Evolutionary conservation across 306 rosid genomes (phyloP).

Genomic region (Quercus ilex): DNA sequence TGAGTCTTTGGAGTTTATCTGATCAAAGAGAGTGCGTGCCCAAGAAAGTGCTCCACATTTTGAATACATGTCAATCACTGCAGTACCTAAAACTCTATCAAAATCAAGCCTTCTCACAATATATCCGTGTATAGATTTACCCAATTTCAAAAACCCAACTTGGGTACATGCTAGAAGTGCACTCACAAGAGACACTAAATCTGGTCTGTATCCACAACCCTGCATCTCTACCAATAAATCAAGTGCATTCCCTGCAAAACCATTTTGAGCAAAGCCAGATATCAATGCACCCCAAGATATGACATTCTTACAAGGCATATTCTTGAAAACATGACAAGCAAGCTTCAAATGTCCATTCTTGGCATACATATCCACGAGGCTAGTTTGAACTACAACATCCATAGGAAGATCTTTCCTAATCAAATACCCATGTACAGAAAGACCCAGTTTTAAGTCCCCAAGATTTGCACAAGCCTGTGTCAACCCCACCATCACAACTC

Average conservation of each 20-base stretch:
- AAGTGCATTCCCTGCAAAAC: conserved; percentile 33
- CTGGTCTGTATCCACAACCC: conserved; percentile 29
- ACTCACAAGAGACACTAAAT: conserved; percentile 28
- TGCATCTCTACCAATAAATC: conserved; percentile 38
- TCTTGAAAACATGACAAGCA: conserved; percentile 30
- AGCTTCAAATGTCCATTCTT: conserved; percentile 31
- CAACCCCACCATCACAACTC: conserved; percentile 43
- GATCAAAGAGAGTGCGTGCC: conserved; percentile 34
- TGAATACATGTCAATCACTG: conserved; percentile 45
- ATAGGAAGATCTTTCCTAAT: conserved; percentile 25
- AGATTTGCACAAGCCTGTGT: conserved; percentile 40
- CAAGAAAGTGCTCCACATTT: conserved; percentile 42
- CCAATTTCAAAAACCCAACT: conserved; percentile 35
- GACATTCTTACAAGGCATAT: conserved; percentile 32
- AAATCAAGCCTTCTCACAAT: conserved; percentile 26
- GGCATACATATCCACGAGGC: conserved; percentile 43
- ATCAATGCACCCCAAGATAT: conserved; percentile 48
- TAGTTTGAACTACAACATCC: conserved; percentile 42
- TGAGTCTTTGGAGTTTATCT: conserved; percentile 27
- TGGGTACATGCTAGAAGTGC: conserved; percentile 45
- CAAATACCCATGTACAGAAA: conserved; percentile 34
- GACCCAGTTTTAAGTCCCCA: conserved; percentile 30
- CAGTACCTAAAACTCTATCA: conserved; percentile 36
- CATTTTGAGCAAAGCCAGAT: conserved; percentile 46
- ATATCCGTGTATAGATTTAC: conserved; percentile 41